Conservation (phyloP, 2,329 filamentous ascomycete species). For the Pseudogymnoascus sp. region DNA sequence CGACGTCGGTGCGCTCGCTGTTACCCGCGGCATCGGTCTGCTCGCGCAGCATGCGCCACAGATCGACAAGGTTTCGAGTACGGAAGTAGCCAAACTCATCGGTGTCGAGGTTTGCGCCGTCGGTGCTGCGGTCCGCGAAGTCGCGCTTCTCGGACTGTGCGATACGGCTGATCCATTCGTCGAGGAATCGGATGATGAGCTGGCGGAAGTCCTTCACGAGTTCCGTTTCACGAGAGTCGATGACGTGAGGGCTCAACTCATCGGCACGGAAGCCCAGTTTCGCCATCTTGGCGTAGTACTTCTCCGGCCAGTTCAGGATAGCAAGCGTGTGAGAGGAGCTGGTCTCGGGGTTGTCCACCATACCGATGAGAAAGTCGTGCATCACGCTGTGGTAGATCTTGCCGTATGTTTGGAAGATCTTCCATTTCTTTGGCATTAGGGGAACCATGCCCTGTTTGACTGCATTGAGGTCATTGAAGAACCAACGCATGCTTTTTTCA, state of each 20-base stretch:
- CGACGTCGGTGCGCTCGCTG: constrained; percentile 80
- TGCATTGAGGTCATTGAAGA: constrained; percentile 93
- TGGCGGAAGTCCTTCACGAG: constrained; percentile 89
- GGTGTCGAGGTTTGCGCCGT: constrained; percentile 68
- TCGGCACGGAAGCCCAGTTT: constrained; percentile 74
- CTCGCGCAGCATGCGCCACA: constrained; percentile 96
- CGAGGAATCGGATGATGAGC: constrained; percentile 89
- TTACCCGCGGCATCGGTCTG: constrained; percentile 79
- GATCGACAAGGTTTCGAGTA: constrained; percentile 82
- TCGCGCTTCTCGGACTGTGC: constrained; percentile 73
- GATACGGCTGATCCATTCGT: constrained; percentile 97
- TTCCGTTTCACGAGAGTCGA: constrained; percentile 84
- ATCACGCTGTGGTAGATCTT: constrained; percentile 89
- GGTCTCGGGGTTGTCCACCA: constrained; percentile 78
- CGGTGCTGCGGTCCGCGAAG: constrained; percentile 69
- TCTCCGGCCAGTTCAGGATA: constrained; percentile 90
- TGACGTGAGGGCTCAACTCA: constrained; percentile 74
- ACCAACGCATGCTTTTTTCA: constrained; percentile 89
- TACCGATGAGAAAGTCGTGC: constrained; percentile 82
- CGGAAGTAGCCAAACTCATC: constrained; percentile 88
- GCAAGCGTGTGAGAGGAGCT: constrained; percentile 80
- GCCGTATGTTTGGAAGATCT: constrained; percentile 82
- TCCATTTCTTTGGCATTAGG: constrained; percentile 94
- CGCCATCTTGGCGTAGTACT: constrained; percentile 92
- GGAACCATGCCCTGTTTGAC: constrained; percentile 88